A percentile compares a stretch with the other conserved stretches of the same genome.
phyloP scores from a whole-genome alignment of 2,329 filamentous ascomycete genomes.

The Aspergillus aculeatus region DNA sequence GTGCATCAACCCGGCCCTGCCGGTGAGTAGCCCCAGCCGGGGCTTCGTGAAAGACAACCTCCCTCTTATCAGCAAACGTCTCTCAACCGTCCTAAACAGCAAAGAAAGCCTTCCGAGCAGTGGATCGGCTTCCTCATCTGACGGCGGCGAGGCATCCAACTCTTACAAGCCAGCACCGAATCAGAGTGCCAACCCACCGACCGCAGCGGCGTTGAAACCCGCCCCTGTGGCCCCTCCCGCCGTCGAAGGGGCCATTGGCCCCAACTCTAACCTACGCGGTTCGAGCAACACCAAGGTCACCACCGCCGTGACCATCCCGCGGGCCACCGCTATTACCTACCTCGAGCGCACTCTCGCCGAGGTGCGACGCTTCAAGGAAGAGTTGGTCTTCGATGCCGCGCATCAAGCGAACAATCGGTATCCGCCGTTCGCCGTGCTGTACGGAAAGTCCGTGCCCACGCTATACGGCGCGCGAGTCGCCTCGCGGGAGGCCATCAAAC shows the following conservation, averaged over 20 bases:
- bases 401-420: constrained; percentile 70
- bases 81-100: constrained; percentile 33
- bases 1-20: constrained; percentile 68
- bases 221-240: constrained; percentile 20
- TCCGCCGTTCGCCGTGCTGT: constrained; percentile 78
- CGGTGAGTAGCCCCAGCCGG: constrained; percentile 41
- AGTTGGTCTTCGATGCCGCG: constrained; percentile 61
- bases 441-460: constrained; percentile 82
- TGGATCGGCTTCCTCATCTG: constrained; percentile 15
- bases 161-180: background rate
- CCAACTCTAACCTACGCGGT: constrained; percentile 25
- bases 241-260: constrained; percentile 31
- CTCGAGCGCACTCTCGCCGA: constrained; percentile 71
- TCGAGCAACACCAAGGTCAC: constrained; percentile 25
- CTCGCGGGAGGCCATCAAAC: constrained; percentile 70
- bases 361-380: constrained; percentile 71
- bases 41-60: constrained; percentile 34
- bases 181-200: constrained; percentile 5
- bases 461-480: constrained; percentile 77
- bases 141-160: constrained; percentile 13
- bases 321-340: constrained; percentile 61
- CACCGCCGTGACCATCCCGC: constrained; percentile 51
- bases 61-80: constrained; percentile 40
- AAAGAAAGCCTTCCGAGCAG: constrained; percentile 16
- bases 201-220: background rate